phyloP scores from a whole-genome alignment of 345 rosid genomes.

The Corchorus capsularis region DNA sequence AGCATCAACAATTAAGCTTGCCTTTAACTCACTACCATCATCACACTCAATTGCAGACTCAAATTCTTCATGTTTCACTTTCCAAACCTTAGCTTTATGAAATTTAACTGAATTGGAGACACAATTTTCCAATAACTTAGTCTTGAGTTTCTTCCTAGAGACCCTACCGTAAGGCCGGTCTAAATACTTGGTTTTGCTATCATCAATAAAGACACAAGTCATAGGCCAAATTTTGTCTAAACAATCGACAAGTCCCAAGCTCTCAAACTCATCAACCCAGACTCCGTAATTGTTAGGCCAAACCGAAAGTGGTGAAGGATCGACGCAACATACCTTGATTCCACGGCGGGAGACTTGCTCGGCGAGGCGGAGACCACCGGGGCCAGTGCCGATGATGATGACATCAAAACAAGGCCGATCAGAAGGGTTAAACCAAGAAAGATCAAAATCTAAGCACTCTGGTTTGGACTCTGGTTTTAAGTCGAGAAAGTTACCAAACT shows the following conservation, averaged over 20 bases:
- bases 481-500: slow-evolving; percentile 50
- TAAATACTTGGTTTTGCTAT: slow-evolving; percentile 48
- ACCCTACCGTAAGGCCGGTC: slow-evolving; percentile 67
- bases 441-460: slow-evolving; percentile 41
- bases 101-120: slow-evolving; percentile 49
- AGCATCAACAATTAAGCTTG: slow-evolving; percentile 60
- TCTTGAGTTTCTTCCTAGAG: slow-evolving; percentile 46
- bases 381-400: slow-evolving; percentile 65
- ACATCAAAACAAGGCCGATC: slow-evolving; percentile 48
- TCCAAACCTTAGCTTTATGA: slow-evolving; percentile 62
- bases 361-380: slow-evolving; percentile 65
- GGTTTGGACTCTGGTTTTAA: slow-evolving; percentile 43
- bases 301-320: slow-evolving; percentile 62
- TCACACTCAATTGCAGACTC: slow-evolving; percentile 48
- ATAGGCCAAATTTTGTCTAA: slow-evolving; percentile 63
- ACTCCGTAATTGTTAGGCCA: slow-evolving; percentile 73
- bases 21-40: slow-evolving; percentile 56
- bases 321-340: slow-evolving; percentile 64
- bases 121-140: slow-evolving; percentile 48
- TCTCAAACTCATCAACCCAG: slow-evolving; percentile 77
- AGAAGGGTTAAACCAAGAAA: slow-evolving; percentile 40
- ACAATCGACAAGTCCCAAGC: slow-evolving; percentile 53
- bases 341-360: slow-evolving; percentile 59
- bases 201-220: slow-evolving; percentile 48
- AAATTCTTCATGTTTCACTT: slow-evolving; percentile 57